A percentile compares a stretch with the other conserved stretches of the same genome.
Conservation (phyloP, 2,329 filamentous ascomycete species). For the Amylocarpus encephaloides region DNA sequence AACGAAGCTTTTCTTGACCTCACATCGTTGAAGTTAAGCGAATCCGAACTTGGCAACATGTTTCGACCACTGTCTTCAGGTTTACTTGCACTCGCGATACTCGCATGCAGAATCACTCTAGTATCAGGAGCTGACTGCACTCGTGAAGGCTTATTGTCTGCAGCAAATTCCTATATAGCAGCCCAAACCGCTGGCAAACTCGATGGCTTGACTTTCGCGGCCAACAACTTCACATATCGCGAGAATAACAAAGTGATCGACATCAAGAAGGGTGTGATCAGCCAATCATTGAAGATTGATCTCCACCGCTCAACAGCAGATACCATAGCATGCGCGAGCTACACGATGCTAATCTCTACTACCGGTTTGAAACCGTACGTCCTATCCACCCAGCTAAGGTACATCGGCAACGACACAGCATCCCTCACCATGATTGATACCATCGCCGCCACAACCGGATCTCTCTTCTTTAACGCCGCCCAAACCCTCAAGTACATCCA, state of each 20-base stretch:
- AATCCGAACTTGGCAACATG: too few relatives aligned
- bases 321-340: slow-evolving; percentile 10
- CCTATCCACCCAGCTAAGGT: slow-evolving; percentile 11
- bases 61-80: too few relatives aligned
- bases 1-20: too few relatives aligned
- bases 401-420: slow-evolving; percentile 7
- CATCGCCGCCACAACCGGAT: slow-evolving; percentile 12
- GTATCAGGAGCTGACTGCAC: slow-evolving; percentile 7
- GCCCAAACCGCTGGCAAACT: slow-evolving; percentile 6
- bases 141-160: slow-evolving; percentile 4
- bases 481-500: slow-evolving; percentile 10
- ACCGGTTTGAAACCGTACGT: slow-evolving; percentile 12
- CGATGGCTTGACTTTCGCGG: background rate
- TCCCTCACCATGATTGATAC: slow-evolving; percentile 14
- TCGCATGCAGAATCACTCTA: too few relatives aligned
- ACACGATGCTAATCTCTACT: slow-evolving; percentile 11
- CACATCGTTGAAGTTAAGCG: too few relatives aligned
- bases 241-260: slow-evolving; percentile 12
- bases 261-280: slow-evolving; percentile 5
- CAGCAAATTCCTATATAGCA: slow-evolving; percentile 6
- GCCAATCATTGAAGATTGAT: slow-evolving; percentile 5
- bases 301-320: slow-evolving; percentile 11
- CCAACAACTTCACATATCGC: slow-evolving; percentile 9
- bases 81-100: too few relatives aligned
- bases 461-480: slow-evolving; percentile 11